phyloP scores from a whole-genome alignment of 192 early-diverging fungal species.

The Rhizoclosmatium globosum region DNA sequence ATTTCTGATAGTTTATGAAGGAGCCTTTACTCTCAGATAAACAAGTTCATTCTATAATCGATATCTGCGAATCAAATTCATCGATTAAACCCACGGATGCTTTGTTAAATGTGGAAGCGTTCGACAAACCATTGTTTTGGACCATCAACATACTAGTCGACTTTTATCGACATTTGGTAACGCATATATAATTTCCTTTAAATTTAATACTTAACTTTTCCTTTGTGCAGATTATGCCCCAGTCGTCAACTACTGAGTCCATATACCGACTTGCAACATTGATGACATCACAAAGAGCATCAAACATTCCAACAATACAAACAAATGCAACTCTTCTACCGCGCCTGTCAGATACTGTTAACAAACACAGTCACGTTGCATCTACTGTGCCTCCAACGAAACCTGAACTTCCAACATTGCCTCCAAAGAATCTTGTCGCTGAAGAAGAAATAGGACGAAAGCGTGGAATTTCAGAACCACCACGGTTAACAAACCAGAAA shows the following conservation, averaged over 20 bases:
- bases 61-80: neutral
- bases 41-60: neutral
- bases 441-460: neutral
- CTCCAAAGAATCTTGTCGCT: neutral
- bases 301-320: neutral
- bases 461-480: constrained; percentile 1
- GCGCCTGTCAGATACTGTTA: neutral
- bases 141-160: constrained; percentile 51
- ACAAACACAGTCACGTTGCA: neutral
- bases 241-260: neutral
- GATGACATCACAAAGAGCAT: neutral
- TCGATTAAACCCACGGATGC: neutral
- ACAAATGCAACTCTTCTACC: neutral
- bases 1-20: neutral
- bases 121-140: constrained; percentile 38
- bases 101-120: constrained; percentile 5
- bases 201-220: neutral
- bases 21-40: neutral
- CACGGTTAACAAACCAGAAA: neutral
- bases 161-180: constrained; percentile 39
- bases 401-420: too few relatives aligned
- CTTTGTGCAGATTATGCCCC: neutral
- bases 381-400: too few relatives aligned
- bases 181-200: neutral
- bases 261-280: constrained; percentile 1